Percentiles rank a stretch among this genome's conserved stretches.
phyloP scores from a whole-genome alignment of 345 rosid genomes.

The Sonneratia caseolaris region DNA sequence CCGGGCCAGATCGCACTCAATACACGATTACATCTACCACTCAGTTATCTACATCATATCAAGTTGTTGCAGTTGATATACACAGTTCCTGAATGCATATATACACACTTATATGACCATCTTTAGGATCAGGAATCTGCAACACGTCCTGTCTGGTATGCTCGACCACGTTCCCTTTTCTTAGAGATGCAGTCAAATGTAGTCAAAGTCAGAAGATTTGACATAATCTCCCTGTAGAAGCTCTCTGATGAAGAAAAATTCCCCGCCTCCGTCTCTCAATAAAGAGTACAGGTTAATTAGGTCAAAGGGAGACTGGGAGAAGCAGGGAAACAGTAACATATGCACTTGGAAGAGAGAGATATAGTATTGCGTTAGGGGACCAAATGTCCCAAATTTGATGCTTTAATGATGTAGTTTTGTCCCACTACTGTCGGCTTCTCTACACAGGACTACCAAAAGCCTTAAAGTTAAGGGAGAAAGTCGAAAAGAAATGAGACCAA shows the following conservation, averaged over 20 bases:
- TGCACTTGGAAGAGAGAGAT: slow-evolving; percentile 5
- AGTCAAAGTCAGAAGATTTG: not conserved
- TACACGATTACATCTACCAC: too few species aligned
- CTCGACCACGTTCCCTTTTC: not conserved
- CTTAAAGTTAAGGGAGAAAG: not conserved
- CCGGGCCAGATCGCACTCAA: too few species aligned
- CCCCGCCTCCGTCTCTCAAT: not conserved
- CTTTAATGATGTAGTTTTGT: slow-evolving; percentile 23
- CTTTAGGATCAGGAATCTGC: too few species aligned
- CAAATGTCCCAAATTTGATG: slow-evolving; percentile 18
- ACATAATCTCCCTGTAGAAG: not conserved
- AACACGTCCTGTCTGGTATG: too few species aligned
- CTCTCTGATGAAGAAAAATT: not conserved
- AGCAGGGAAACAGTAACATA: not conserved
- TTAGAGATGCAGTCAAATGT: not conserved
- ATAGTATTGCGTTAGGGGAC: slow-evolving; percentile 21
- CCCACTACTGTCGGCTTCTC: slow-evolving; percentile 22
- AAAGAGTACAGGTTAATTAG: not conserved
- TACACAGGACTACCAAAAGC: not conserved
- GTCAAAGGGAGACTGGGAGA: not conserved
- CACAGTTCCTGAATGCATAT: too few species aligned
- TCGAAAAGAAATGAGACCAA: slow-evolving; percentile 4
- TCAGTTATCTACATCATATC: too few species aligned
- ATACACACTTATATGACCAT: not conserved
- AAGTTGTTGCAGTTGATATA: too few species aligned